Base-by-base conservation (phyloP, 352 stramenopile genomes). In the Globisporangium takayamanum region DNA sequence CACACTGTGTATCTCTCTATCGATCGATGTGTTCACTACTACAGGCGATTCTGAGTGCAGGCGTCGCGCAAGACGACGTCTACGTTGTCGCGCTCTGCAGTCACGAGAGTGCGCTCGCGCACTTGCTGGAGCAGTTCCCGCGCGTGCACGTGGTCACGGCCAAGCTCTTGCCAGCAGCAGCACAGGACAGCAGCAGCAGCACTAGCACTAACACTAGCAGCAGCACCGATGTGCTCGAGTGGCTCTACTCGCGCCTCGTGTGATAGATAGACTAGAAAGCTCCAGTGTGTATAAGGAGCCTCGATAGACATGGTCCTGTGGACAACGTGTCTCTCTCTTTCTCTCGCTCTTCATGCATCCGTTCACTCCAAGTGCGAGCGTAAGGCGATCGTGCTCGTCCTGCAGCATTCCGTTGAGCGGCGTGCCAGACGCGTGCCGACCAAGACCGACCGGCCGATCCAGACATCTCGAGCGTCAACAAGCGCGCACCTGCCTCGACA, bases 51-150 rank as follows among this genome's bases (percentile, higher is more conserved):
- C 20, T 59, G 8, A 5, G 10, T 3, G 42, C 16, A 7, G 44
- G 47, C 18, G n/a, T 28, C 8, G 25, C 6, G 12, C 44, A 59
- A 15, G 45, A 39, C 26, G 26, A 53, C 30, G 45, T 53, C 28
- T 59, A 30, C 26, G 18, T 59, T 33, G 44, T 59, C 5, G 33
- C 54, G 54, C 28, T 59, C 8, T 44, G 28, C n/a, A 53, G 54
- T 15, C 54, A 59, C 54, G 30, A 59, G 12, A 45, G 44, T 10
- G 42, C 30, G 12, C 44, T 59, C n/a, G 18, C 42, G 54, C 42
- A 59, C 3, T 14, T 52, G 44, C 15, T 53, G 11, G 12, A 26
- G 42, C 5, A 20, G 26, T 52, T 53, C 44, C 20, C 54, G 5
- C 54, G 12, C 26, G 26, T 51, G 25, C 54, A 20, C 26, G 45